Evolutionary conservation across 257 asterid species (phyloP).

Genomic region (Anisodus tanguticus): DNA sequence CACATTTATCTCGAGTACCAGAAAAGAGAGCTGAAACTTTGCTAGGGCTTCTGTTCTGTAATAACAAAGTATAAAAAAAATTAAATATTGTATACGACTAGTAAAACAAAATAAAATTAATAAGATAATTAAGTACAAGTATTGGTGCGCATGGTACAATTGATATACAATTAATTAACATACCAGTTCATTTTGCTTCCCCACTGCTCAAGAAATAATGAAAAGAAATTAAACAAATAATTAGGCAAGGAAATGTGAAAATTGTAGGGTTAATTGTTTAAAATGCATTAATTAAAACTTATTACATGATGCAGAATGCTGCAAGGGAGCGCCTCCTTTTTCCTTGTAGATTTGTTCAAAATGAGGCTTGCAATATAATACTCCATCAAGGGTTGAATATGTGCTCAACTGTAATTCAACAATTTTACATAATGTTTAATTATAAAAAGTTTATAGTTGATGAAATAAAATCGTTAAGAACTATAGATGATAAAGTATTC

Average conservation of each 20-base stretch:
- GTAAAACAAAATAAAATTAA: no score
- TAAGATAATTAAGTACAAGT: no score
- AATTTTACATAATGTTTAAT: background rate
- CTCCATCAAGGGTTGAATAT: conserved; percentile 57
- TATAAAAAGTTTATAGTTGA: background rate
- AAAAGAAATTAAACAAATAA: background rate
- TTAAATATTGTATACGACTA: no score
- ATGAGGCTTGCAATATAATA: conserved; percentile 64
- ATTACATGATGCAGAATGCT: conserved; percentile 46
- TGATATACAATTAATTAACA: background rate
- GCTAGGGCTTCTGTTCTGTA: conserved; percentile 56
- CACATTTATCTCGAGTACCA: conserved; percentile 72
- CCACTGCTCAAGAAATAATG: conserved; percentile 36
- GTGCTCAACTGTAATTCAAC: conserved; percentile 53
- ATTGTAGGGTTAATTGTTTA: background rate
- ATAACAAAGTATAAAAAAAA: background rate
- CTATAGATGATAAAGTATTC: background rate
- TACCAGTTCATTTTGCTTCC: conserved; percentile 55
- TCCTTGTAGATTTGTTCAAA: conserved; percentile 66
- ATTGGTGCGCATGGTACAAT: background rate
- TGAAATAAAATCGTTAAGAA: background rate
- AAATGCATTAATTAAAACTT: conserved; percentile 21
- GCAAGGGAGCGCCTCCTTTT: conserved; percentile 50
- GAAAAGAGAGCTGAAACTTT: conserved; percentile 59
- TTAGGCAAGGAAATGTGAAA: background rate